These are phyloP conservation scores for Pythium volutum DNA, from an alignment of 352 stramenopile genomes.

Conservation along the genomic window DNA sequence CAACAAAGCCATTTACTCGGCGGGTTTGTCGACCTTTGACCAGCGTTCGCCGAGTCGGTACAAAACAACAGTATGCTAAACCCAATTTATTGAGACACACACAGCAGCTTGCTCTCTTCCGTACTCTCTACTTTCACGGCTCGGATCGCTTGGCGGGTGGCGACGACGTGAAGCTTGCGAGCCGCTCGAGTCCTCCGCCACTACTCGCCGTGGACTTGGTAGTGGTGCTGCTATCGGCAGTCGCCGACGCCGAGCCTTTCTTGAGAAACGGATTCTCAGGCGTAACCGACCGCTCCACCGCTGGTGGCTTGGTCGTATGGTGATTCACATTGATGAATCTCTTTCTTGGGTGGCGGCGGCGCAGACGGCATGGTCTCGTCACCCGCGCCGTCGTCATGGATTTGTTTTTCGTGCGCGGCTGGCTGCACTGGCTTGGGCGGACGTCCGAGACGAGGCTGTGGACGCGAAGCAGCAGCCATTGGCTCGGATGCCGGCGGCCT, in stretches of 20 bases:
- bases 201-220: slow-evolving; percentile 36
- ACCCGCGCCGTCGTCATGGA: not conserved
- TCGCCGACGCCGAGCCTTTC: slow-evolving; percentile 27
- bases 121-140: slow-evolving; percentile 28
- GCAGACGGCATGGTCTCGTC: not conserved
- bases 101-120: not conserved
- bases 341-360: not conserved
- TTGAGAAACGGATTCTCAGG: slow-evolving; percentile 75
- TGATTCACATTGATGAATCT: too few species aligned
- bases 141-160: slow-evolving; percentile 21
- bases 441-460: slow-evolving; percentile 19
- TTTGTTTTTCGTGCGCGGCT: slow-evolving; percentile 3
- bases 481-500: not conserved
- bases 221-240: not conserved
- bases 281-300: slow-evolving; percentile 43
- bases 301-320: slow-evolving; percentile 3
- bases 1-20: too few species aligned
- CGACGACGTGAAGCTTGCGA: slow-evolving; percentile 55
- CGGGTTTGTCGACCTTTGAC: too few species aligned
- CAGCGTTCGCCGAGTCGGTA: too few species aligned
- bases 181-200: slow-evolving; percentile 45
- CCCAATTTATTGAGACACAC: not conserved
- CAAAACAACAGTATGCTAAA: too few species aligned
- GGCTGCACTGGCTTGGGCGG: slow-evolving; percentile 15
- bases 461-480: slow-evolving; percentile 22